Base-by-base conservation (phyloP, 441 rosid genomes). In the Viola pubescens region DNA sequence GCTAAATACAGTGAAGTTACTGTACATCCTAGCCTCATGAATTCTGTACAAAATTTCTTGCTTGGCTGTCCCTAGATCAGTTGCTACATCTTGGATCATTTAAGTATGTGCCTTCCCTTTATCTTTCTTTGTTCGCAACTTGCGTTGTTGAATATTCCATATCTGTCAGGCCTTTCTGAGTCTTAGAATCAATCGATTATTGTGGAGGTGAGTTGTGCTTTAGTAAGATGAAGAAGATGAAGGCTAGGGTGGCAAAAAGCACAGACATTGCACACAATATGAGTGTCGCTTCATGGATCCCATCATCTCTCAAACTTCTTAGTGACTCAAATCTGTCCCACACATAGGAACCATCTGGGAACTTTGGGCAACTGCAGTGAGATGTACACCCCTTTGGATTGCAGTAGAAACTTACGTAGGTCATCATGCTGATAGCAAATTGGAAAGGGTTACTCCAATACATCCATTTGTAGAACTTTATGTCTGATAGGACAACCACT, bases 371-470 rank as follows among this genome's bases (percentile, higher is more conserved):
- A 41, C 48, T 47, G 71, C 71, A 70, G 8, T 65, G 46, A 64
- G 73, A 49, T 44, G 59, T 52, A 40, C 77, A 63, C 34, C 56
- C 49, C 44, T 60, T 59, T 65, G 65, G 19, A 14, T 73, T 60
- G 61, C 76, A 62, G 68, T 56, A 62, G 67, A 68, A 71, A 45
- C 67, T 62, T 37, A 74, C 54, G 4, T 67, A 62, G 43, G 67
- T 73, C 65, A 70, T 58, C 40, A 50, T 59, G 9, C 56, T 67
- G 44, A 59, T 44, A 37, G 70, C 70, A 59, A 38, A 62, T 44
- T 68, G 73, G 68, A 77, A 73, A 16, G 71, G 70, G 52, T 62
- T 77, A 58, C 60, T 70, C 73, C 73, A 67, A n/a, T 61, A 77
- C 69, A 61, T 59, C 75, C 73, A 77, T 45, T 14, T 34, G 56